Evolutionary conservation across 345 rosid species (phyloP), one percentile per base, ranked within the genome.

Genomic region (Eucalyptus regnans): DNA sequence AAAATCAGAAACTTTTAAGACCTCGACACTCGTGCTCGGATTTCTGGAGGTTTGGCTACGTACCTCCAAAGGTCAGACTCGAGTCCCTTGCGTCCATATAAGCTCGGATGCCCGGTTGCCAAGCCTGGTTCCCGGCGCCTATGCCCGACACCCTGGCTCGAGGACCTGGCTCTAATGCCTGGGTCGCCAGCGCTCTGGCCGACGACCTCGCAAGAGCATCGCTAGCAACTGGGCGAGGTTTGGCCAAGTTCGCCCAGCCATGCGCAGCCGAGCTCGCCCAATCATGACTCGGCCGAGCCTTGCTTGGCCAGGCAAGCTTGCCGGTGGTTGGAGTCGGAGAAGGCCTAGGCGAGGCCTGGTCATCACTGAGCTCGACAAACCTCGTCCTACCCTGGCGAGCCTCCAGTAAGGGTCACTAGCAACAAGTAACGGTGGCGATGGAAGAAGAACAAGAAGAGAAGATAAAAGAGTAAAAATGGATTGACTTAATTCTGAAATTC

Each of bases 311-410:
- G 0, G 56, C 23, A 7, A 52, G 23, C 56, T 52, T 6, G 8
- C 20, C 0, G 0, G 1, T 50, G 1, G 54, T 0, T 0, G 0
- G 20, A 52, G 9, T 0, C 0, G 0, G 20, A 52, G 9, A 4
- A 52, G 56, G 4, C 9, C 9, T 7, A 7, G 9, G 56, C 1
- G 4, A 51, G 56, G 56, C 8, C 1, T 52, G 8, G 9, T 1
- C 56, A 52, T 52, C 1, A 2, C 0, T 3, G 1, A 51, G 56
- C 22, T 17, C 0, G 4, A 8, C 9, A 51, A 17, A 51, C 4
- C 56, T 17, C 1, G 1, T 0, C 4, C 0, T 3, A 0, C 4
- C 22, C 4, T 51, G 0, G 4, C 22, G 4, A 51, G 22, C 22
- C 22, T 17, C 4, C 4, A 1, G 0, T 4, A 17, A 51, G 0